These are phyloP conservation scores for Agaricus blazei DNA, from an alignment of 768 basidiomycete genomes.

Conservation along the genomic window DNA sequence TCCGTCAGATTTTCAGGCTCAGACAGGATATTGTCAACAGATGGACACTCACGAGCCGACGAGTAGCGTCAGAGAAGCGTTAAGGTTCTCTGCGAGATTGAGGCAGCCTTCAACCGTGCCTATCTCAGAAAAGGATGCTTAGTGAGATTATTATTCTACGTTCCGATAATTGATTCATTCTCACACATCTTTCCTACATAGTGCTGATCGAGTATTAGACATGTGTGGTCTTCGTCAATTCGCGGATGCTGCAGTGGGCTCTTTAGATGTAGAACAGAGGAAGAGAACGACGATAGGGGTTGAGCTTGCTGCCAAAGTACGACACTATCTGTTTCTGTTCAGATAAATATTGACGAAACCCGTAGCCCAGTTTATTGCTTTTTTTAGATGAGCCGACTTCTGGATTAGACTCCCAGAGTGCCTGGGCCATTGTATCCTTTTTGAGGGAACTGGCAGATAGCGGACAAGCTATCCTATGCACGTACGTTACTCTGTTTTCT, in stretches of 20 bases:
- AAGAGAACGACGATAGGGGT: slow-evolving; percentile 87
- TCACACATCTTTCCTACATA: slow-evolving; percentile 15
- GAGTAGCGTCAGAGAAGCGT: slow-evolving; percentile 75
- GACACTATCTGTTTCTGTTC: slow-evolving; percentile 11
- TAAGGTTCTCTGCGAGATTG: slow-evolving; percentile 73
- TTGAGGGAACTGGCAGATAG: slow-evolving; percentile 69
- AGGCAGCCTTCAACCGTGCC: slow-evolving; percentile 69
- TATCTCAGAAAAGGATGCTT: slow-evolving; percentile 68
- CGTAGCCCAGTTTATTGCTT: slow-evolving; percentile 67
- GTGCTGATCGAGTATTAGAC: slow-evolving; percentile 44
- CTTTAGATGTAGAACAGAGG: slow-evolving; percentile 63
- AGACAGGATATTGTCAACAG: slow-evolving; percentile 86
- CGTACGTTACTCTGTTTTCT: slow-evolving; percentile 36
- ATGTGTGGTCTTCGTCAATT: slow-evolving; percentile 61
- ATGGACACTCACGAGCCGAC: slow-evolving; percentile 75
- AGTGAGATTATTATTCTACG: slow-evolving; percentile 42
- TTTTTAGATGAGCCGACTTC: slow-evolving; percentile 91
- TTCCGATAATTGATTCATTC: background rate
- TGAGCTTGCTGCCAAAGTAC: slow-evolving; percentile 81
- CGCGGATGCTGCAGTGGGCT: slow-evolving; percentile 62
- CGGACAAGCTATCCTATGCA: slow-evolving; percentile 91
- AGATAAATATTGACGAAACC: background rate
- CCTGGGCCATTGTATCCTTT: slow-evolving; percentile 78
- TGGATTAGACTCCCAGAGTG: slow-evolving; percentile 82
- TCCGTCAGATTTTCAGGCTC: slow-evolving; percentile 57